These are phyloP conservation scores for Chenopodium album DNA, from an alignment of 148 eudicot genomes.

Conservation along the genomic window DNA sequence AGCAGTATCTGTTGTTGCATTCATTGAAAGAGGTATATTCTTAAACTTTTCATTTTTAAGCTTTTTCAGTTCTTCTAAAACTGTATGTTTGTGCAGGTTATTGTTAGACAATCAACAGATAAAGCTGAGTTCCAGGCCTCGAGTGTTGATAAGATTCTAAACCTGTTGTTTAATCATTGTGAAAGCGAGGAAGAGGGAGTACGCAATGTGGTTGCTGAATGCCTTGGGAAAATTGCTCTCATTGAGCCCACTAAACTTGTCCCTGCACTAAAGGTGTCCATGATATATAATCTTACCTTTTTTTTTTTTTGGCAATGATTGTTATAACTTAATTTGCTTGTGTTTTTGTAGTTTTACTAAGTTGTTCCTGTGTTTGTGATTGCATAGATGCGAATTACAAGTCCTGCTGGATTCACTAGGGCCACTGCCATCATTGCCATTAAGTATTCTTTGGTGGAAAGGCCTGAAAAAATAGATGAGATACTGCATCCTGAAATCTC, in stretches of 20 bases:
- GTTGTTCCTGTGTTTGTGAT: slow-evolving; percentile 12
- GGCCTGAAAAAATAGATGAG: slow-evolving; percentile 90
- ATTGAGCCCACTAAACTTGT: slow-evolving; percentile 89
- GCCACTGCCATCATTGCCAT: slow-evolving; percentile 92
- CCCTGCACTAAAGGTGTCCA: slow-evolving; percentile 85
- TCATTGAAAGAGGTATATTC: slow-evolving; percentile 86
- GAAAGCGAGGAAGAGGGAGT: slow-evolving; percentile 99
- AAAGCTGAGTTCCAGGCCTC: slow-evolving; percentile 94
- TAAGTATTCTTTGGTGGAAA: slow-evolving; percentile 90
- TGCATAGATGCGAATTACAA: slow-evolving; percentile 63
- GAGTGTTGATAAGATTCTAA: slow-evolving; percentile 93
- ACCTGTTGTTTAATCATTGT: slow-evolving; percentile 83
- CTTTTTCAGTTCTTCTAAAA: neutral
- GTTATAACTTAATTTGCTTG: neutral
- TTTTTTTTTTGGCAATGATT: neutral
- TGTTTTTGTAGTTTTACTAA: neutral
- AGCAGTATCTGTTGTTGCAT: slow-evolving; percentile 91
- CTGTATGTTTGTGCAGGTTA: slow-evolving; percentile 51
- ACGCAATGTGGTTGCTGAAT: slow-evolving; percentile 97
- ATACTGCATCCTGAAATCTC: slow-evolving; percentile 88
- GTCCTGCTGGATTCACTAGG: slow-evolving; percentile 85
- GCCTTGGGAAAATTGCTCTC: slow-evolving; percentile 97
- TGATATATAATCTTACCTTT: neutral
- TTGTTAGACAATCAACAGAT: slow-evolving; percentile 96
- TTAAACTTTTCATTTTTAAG: neutral